These are phyloP conservation scores for Magnaporthiopsis incrustans DNA, from an alignment of 2,329 filamentous ascomycete genomes.

Conservation along the genomic window DNA sequence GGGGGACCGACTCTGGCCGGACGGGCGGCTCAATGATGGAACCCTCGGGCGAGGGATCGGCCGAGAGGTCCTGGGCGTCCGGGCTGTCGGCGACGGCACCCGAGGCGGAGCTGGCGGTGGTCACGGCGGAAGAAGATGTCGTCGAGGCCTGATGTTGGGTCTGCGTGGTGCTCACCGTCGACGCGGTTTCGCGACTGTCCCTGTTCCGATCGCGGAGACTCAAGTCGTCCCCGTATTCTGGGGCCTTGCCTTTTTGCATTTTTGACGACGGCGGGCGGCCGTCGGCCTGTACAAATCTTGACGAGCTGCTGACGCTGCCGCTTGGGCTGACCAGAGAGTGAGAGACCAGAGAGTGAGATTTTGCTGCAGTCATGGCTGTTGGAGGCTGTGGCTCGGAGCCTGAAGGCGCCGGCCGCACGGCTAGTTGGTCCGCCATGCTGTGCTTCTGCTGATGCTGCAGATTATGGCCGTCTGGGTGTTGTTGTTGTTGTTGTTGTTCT, in stretches of 20 bases:
- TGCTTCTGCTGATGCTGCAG: conserved; percentile 10
- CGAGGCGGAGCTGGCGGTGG: conserved; percentile 48
- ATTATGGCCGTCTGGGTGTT: conserved; percentile 10
- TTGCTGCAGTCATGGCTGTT: neutral
- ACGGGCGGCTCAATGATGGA: conserved; percentile 36
- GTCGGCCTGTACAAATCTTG: conserved; percentile 1
- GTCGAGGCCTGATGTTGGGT: conserved; percentile 40
- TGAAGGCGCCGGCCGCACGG: conserved; percentile 6
- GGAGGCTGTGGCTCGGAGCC: conserved; percentile 11
- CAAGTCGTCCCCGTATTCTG: conserved; percentile 23
- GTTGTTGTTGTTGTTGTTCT: neutral
- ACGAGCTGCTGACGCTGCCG: conserved; percentile 5
- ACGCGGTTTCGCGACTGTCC: conserved; percentile 46
- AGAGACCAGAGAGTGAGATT: conserved; percentile 4
- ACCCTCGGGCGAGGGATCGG: conserved; percentile 40
- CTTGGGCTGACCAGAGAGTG: conserved; percentile 7
- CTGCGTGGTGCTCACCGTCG: conserved; percentile 36
- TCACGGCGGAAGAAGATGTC: conserved; percentile 41
- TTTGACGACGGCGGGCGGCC: neutral
- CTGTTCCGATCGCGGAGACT: conserved; percentile 30
- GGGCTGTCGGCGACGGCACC: conserved; percentile 37
- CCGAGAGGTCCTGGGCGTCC: conserved; percentile 31
- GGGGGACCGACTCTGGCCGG: conserved; percentile 40
- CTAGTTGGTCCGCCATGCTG: conserved; percentile 7
- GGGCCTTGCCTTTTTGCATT: conserved; percentile 12